Conservation (phyloP, 805 yeast genomes). For the Teunomyces panamensis region DNA sequence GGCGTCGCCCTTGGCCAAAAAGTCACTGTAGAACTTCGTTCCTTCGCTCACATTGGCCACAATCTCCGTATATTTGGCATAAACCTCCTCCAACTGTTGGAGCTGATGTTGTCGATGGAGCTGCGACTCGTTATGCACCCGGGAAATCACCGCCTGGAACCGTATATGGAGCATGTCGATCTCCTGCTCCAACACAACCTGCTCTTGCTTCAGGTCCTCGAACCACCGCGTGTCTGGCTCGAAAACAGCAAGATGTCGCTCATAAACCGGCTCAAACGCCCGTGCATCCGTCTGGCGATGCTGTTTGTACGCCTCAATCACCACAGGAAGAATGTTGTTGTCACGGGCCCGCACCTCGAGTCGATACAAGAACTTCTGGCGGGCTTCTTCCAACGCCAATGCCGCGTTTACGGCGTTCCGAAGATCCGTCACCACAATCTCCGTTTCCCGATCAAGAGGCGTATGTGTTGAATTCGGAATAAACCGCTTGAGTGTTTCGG, state of each 20-base stretch:
- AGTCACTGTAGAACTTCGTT: constrained; percentile 62
- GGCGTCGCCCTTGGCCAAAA: constrained; percentile 44
- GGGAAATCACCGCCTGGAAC: constrained; percentile 9
- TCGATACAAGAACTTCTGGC: constrained; percentile 40
- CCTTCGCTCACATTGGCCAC: constrained; percentile 66
- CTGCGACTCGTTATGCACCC: constrained; percentile 17
- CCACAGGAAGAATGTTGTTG: constrained; percentile 49
- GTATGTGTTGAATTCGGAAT: constrained; percentile 42
- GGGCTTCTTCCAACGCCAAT: constrained; percentile 27
- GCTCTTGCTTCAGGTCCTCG: constrained; percentile 31
- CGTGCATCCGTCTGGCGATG: constrained; percentile 22
- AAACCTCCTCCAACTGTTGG: constrained; percentile 50
- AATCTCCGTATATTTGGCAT: constrained; percentile 53
- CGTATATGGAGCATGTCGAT: constrained; percentile 12
- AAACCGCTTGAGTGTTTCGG: constrained; percentile 25
- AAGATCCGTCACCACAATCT: constrained; percentile 30
- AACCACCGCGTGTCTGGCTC: constrained; percentile 49
- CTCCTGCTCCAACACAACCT: constrained; percentile 17
- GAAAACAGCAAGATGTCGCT: constrained; percentile 45
- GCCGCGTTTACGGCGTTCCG: constrained; percentile 31
- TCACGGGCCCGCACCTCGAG: constrained; percentile 46
- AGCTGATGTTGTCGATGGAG: constrained; percentile 47
- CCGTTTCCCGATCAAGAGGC: constrained; percentile 30
- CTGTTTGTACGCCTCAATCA: constrained; percentile 46
- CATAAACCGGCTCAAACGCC: constrained; percentile 37